Percentiles rank a stretch among this genome's conserved stretches.
Evolutionary conservation across 2,329 filamentous ascomycete genomes (phyloP).

Genomic region (Cytospora paraplurivora): DNA sequence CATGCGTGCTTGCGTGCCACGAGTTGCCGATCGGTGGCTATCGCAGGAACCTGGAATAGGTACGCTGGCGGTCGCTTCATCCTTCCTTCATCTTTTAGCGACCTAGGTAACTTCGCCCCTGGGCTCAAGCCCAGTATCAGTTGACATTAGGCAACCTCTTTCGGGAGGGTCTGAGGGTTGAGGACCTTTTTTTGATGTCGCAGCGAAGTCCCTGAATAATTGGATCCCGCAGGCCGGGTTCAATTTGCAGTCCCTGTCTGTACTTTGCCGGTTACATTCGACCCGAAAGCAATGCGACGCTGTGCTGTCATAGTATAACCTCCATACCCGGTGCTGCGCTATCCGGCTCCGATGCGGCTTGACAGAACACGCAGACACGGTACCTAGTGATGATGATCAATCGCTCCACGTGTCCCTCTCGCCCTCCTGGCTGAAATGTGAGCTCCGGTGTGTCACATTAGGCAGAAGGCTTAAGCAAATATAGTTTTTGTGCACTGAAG

Average conservation of each 20-base stretch:
- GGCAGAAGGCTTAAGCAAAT: conserved; percentile 17
- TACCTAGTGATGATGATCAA: neutral
- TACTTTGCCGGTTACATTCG: conserved; percentile 18
- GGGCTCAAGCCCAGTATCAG: conserved; percentile 5
- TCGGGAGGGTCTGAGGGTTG: neutral
- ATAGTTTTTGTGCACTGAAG: conserved; percentile 7
- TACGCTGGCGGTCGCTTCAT: conserved; percentile 24
- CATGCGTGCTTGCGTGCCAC: conserved; percentile 1
- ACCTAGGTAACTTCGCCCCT: neutral
- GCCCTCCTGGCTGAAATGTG: conserved; percentile 25
- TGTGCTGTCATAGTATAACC: conserved; percentile 12
- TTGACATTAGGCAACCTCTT: neutral
- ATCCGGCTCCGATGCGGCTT: conserved; percentile 22
- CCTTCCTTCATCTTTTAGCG: neutral
- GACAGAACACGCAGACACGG: neutral
- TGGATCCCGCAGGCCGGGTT: neutral
- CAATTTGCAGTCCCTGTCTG: neutral
- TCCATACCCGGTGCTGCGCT: neutral
- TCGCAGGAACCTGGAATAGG: neutral
- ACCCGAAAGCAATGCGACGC: conserved; percentile 22
- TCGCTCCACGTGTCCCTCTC: neutral
- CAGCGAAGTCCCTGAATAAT: neutral
- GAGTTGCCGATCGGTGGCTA: neutral
- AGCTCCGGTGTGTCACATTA: conserved; percentile 23
- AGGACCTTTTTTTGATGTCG: conserved; percentile 19